Evolutionary conservation across 495 filamentous ascomycete genomes (phyloP).

Genomic region (Penicillium soppii): DNA sequence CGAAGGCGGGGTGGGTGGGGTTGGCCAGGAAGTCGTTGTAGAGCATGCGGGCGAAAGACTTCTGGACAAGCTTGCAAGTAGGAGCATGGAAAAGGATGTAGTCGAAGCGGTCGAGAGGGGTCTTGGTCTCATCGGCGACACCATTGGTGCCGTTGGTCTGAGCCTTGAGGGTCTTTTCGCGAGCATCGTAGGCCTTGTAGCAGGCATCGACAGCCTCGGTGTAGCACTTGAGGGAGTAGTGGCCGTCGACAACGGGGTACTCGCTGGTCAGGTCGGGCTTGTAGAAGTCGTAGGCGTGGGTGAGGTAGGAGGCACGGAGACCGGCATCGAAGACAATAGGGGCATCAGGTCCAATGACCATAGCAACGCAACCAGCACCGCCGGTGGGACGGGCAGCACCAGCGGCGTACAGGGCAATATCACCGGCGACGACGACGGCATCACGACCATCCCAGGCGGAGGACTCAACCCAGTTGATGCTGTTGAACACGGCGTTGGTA

Average conservation of each 20-base stretch:
- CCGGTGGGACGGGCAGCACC: constrained; percentile 93
- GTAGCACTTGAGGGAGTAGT: constrained; percentile 94
- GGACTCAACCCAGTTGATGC: constrained; percentile 96
- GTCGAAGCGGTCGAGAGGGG: constrained; percentile 88
- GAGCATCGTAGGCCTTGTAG: constrained; percentile 91
- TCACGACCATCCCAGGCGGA: constrained; percentile 97
- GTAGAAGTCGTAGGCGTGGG: constrained; percentile 98
- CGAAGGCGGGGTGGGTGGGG: constrained; percentile 75
- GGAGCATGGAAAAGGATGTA: constrained; percentile 95
- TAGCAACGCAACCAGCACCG: constrained; percentile 90
- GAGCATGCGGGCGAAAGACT: constrained; percentile 90
- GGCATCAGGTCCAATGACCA: constrained; percentile 91
- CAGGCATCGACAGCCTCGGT: constrained; percentile 91
- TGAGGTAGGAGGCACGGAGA: constrained; percentile 88
- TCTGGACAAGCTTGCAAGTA: constrained; percentile 95
- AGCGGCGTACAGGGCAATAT: constrained; percentile 98
- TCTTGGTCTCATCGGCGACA: constrained; percentile 54
- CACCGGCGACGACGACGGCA: constrained; percentile 89
- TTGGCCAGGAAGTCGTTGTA: constrained; percentile 94
- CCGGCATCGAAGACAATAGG: constrained; percentile 90
- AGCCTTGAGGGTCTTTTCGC: constrained; percentile 69
- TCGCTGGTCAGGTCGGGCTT: constrained; percentile 98
- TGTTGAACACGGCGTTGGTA: constrained; percentile 96
- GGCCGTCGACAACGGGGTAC: constrained; percentile 95
- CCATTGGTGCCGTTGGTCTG: constrained; percentile 64